A percentile compares a stretch with the other conserved stretches of the same genome.
These are phyloP conservation scores for Tetrastigma voinierianum DNA, from an alignment of 164 flowering plant genomes.

Conservation along the genomic window DNA sequence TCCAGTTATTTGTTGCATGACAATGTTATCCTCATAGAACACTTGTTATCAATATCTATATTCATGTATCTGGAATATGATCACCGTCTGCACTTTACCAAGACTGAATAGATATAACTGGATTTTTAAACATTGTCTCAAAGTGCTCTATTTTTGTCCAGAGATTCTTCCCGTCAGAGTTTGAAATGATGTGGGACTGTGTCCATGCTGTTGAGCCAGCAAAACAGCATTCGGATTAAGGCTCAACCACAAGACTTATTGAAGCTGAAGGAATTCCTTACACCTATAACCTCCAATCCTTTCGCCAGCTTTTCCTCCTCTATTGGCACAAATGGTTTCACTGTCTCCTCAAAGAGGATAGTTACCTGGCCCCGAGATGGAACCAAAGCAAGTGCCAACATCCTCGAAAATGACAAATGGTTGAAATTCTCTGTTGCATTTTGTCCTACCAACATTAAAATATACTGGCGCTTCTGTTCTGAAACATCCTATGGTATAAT, in stretches of 20 bases:
- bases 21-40: too few relatives aligned
- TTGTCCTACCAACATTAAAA: too few relatives aligned
- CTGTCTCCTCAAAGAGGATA: conserved; percentile 20
- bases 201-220: conserved; percentile 40
- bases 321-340: conserved; percentile 6
- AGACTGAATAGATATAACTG: too few relatives aligned
- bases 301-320: conserved; percentile 13
- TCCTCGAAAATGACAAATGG: not conserved
- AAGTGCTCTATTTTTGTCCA: conserved; percentile 6
- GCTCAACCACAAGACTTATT: conserved; percentile 24
- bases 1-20: too few relatives aligned
- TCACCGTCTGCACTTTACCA: too few relatives aligned
- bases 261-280: conserved; percentile 40
- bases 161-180: conserved; percentile 47
- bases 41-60: too few relatives aligned
- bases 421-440: too few relatives aligned
- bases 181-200: conserved; percentile 40
- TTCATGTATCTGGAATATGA: too few relatives aligned
- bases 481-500: too few relatives aligned
- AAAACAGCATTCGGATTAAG: conserved; percentile 20
- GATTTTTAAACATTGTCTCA: too few relatives aligned
- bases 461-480: too few relatives aligned
- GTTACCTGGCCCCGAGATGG: conserved; percentile 22
- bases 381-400: conserved; percentile 6
- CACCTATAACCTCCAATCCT: conserved; percentile 20